These are phyloP conservation scores for Mycena leptocephala DNA, from an alignment of 768 basidiomycete genomes.

Conservation along the genomic window DNA sequence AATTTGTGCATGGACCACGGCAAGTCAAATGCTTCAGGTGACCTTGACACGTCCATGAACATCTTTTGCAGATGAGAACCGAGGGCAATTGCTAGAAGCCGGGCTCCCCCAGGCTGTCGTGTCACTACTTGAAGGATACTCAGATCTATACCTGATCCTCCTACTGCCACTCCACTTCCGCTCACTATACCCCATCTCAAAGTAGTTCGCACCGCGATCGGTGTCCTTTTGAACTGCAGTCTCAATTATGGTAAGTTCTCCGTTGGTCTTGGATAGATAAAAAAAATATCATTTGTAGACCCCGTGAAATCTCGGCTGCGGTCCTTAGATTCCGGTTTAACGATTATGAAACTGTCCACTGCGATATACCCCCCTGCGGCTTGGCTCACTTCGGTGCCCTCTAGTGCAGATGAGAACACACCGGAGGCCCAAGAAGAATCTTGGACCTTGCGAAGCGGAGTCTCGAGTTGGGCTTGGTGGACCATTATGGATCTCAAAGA, in stretches of 20 bases:
- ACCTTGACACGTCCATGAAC: background rate
- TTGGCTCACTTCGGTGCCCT: constrained; percentile 63
- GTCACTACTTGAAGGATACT: constrained; percentile 79
- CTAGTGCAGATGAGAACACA: constrained; percentile 39
- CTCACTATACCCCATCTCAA: constrained; percentile 77
- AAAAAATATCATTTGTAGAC: constrained; percentile 59
- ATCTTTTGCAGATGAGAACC: constrained; percentile 75
- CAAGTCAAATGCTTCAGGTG: constrained; percentile 47
- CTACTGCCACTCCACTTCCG: constrained; percentile 58
- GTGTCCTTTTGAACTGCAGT: constrained; percentile 84
- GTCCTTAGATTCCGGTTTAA: constrained; percentile 78
- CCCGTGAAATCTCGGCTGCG: constrained; percentile 79
- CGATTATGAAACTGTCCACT: constrained; percentile 77
- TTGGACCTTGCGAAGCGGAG: constrained; percentile 76
- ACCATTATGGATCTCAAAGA: constrained; percentile 82
- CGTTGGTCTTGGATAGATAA: background rate
- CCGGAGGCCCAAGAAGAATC: constrained; percentile 60
- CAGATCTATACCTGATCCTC: constrained; percentile 61
- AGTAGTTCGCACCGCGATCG: constrained; percentile 84
- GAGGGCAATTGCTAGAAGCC: constrained; percentile 79
- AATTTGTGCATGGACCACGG: constrained; percentile 92
- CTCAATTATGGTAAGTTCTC: constrained; percentile 78
- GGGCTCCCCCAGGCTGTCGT: constrained; percentile 79
- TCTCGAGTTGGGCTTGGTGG: constrained; percentile 87
- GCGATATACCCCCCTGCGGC: constrained; percentile 82